Evolutionary conservation across 2,329 filamentous ascomycete species (phyloP).

Genomic region (Aureobasidium namibiae): DNA sequence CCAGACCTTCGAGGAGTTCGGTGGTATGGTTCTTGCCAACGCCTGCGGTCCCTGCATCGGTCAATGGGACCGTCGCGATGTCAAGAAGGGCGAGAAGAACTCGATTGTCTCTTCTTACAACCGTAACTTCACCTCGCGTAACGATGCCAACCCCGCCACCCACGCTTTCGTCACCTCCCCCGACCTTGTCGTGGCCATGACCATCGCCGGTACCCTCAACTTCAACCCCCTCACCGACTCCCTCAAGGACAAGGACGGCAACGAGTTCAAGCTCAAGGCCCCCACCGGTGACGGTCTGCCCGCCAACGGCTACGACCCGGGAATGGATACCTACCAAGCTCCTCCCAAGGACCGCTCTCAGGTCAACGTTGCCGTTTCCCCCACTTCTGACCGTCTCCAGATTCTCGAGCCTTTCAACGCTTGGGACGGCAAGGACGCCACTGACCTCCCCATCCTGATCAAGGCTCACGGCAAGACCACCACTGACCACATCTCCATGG

Average conservation of each 20-base stretch:
- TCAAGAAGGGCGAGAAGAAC: slow-evolving; percentile 92
- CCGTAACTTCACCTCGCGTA: slow-evolving; percentile 98
- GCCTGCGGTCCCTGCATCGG: slow-evolving; percentile 87
- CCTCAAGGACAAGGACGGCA: slow-evolving; percentile 90
- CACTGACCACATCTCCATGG: slow-evolving; percentile 93
- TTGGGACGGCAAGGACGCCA: slow-evolving; percentile 89
- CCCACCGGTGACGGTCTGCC: slow-evolving; percentile 80
- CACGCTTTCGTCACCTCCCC: slow-evolving; percentile 90
- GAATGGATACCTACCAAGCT: slow-evolving; percentile 90
- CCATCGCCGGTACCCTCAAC: slow-evolving; percentile 72
- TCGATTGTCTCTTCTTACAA: slow-evolving; percentile 99
- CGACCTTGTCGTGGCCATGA: slow-evolving; percentile 79
- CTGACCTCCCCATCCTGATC: slow-evolving; percentile 82
- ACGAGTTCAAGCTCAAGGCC: slow-evolving; percentile 80
- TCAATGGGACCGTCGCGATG: slow-evolving; percentile 90
- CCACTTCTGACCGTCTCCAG: slow-evolving; percentile 88
- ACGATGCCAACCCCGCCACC: slow-evolving; percentile 90
- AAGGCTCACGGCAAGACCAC: slow-evolving; percentile 96
- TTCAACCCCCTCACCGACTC: slow-evolving; percentile 95
- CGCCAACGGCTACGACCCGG: slow-evolving; percentile 74
- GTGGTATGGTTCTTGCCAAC: slow-evolving; percentile 89
- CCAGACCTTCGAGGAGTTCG: slow-evolving; percentile 91
- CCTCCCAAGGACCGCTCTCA: slow-evolving; percentile 69
- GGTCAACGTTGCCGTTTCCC: slow-evolving; percentile 75
- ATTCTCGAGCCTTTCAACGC: slow-evolving; percentile 74